These are phyloP conservation scores for Pleurotus djamor DNA, from an alignment of 768 basidiomycete species.

Conservation along the genomic window DNA sequence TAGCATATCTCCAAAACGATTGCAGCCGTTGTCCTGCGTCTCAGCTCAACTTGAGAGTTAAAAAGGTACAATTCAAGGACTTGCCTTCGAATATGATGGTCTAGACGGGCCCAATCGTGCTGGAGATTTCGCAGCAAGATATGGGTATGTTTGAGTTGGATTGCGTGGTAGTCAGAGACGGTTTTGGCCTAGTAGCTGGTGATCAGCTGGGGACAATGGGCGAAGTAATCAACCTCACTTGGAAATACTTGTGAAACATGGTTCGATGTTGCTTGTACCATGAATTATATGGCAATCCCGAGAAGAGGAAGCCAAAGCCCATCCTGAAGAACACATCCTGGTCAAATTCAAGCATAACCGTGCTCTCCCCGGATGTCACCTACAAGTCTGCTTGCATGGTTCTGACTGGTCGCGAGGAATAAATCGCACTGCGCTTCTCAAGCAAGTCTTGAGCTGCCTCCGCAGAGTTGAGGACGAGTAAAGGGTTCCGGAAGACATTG, in stretches of 20 bases:
- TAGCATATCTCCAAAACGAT: slow-evolving; percentile 55
- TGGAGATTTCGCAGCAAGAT: slow-evolving; percentile 29
- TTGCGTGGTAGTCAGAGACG: slow-evolving; percentile 20
- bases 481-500: slow-evolving; percentile 30
- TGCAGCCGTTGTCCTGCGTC: slow-evolving; percentile 42
- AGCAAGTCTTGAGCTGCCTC: slow-evolving; percentile 42
- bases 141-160: slow-evolving; percentile 25
- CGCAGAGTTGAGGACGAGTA: slow-evolving; percentile 45
- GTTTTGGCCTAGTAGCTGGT: slow-evolving; percentile 5
- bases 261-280: slow-evolving; percentile 26
- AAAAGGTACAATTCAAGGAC: slow-evolving; percentile 7
- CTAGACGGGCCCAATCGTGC: neutral
- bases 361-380: neutral
- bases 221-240: neutral
- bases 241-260: slow-evolving; percentile 27
- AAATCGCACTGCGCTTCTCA: slow-evolving; percentile 42
- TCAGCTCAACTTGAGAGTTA: slow-evolving; percentile 1
- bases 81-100: slow-evolving; percentile 38
- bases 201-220: neutral
- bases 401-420: slow-evolving; percentile 43
- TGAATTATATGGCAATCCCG: slow-evolving; percentile 14
- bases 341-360: no score
- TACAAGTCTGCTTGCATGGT: slow-evolving; percentile 16
- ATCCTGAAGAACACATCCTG: slow-evolving; percentile 5
- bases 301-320: slow-evolving; percentile 16